A percentile compares a stretch with the other conserved stretches of the same genome.
phyloP scores from a whole-genome alignment of 2,329 filamentous ascomycete species.

The Phialophora tarda region DNA sequence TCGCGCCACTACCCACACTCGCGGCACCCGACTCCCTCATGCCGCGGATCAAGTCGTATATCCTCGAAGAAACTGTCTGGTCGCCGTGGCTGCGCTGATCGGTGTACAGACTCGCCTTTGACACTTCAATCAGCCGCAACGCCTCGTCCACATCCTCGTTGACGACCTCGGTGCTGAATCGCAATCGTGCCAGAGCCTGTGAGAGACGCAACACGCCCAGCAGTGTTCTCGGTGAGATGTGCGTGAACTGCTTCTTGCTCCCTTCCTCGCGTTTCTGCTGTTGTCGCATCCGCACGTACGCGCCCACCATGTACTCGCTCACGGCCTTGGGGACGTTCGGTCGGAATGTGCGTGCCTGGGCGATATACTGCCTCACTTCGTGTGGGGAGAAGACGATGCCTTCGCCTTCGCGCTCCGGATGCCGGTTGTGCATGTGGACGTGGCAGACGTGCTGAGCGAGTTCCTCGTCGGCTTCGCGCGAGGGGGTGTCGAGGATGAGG shows the following conservation, averaged over 20 bases:
- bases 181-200: constrained; percentile 88
- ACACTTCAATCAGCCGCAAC: constrained; percentile 85
- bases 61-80: constrained; percentile 82
- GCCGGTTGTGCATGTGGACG: constrained; percentile 95
- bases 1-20: constrained; percentile 70
- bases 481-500: constrained; percentile 92
- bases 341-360: constrained; percentile 85
- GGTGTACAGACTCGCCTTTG: constrained; percentile 85
- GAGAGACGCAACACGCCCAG: constrained; percentile 91
- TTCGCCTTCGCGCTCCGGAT: constrained; percentile 74
- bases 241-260: constrained; percentile 87
- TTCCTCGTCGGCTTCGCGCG: constrained; percentile 86
- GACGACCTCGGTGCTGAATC: constrained; percentile 83
- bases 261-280: constrained; percentile 90
- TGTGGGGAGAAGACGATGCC: constrained; percentile 85
- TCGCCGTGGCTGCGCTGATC: constrained; percentile 68
- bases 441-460: constrained; percentile 93
- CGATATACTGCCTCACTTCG: constrained; percentile 95
- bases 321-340: constrained; percentile 83
- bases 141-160: constrained; percentile 97
- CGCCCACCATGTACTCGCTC: constrained; percentile 95
- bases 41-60: constrained; percentile 90
- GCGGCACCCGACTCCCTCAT: constrained; percentile 84
- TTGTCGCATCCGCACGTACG: constrained; percentile 92
- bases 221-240: constrained; percentile 91